These are phyloP conservation scores for Thalassiosira profunda DNA, from an alignment of 108 stramenopile species.

Conservation along the genomic window DNA sequence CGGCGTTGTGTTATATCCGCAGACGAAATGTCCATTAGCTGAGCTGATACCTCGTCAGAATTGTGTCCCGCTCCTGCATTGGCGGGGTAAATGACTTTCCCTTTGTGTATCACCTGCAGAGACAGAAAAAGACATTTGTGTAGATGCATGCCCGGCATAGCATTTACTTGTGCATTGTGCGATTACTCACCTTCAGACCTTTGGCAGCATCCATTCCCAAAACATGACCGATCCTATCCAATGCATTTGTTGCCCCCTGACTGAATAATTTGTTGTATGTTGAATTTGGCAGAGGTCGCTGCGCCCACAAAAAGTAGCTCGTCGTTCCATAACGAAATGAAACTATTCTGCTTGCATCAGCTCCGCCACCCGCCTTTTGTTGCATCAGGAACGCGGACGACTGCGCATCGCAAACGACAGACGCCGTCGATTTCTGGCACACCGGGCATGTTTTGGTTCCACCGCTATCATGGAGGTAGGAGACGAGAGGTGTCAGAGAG, in stretches of 20 bases:
- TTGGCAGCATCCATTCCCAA: constrained; percentile 23
- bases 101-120: constrained; percentile 43
- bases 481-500: constrained; percentile 20
- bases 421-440: constrained; percentile 4
- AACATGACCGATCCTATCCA: constrained; percentile 21
- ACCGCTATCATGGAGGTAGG: constrained; percentile 33
- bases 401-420: constrained; percentile 29
- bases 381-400: too few species aligned
- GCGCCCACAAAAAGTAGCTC: constrained; percentile 28
- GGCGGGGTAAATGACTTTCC: constrained; percentile 30
- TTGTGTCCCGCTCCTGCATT: background rate
- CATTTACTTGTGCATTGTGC: background rate
- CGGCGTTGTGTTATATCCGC: constrained; percentile 25
- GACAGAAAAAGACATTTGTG: background rate
- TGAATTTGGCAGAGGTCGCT: background rate
- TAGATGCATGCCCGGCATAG: background rate
- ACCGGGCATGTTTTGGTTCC: constrained; percentile 22
- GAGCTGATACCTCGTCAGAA: constrained; percentile 11
- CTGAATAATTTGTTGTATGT: constrained; percentile 2
- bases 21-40: constrained; percentile 31
- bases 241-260: constrained; percentile 15
- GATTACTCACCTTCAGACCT: constrained; percentile 24
- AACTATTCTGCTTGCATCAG: constrained; percentile 12
- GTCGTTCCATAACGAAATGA: constrained; percentile 36
- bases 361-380: background rate